Evolutionary conservation across 2,329 filamentous ascomycete genomes (phyloP), one percentile per base, ranked within the genome.

Genomic region (Epichloe elymi): DNA sequence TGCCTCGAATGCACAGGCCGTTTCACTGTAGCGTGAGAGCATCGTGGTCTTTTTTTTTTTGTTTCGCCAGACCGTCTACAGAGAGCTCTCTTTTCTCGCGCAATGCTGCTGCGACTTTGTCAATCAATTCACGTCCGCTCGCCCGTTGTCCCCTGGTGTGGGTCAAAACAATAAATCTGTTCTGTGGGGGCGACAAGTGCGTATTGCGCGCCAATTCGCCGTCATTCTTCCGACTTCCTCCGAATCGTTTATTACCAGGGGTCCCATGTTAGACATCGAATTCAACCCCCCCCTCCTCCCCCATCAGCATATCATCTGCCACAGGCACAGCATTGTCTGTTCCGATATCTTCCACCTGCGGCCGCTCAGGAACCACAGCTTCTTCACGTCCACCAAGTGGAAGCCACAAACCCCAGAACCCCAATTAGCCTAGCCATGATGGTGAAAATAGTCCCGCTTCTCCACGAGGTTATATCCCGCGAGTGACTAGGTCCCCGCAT

Each of bases 21-120:
- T 42, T 17, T 43, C n/a, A 39, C 30, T 50, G 48, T 50, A 40
- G 48, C 40, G 48, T 45, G 48, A 43, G 40, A 10, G n/a, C 12
- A 6, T 23, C 4, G 15, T 39, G 5, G 6, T 47, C n/a, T n/a
- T n/a, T n/a, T n/a, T n/a, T n/a, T 3, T 15, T 30, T 4, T n/a
- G n/a, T 14, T 38, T 30, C 26, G 8, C 8, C 10, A 30, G 8
- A 11, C 26, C 8, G 10, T 30, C 8, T 10, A 11, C 26, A 30
- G 26, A 30, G 26, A 11, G 26, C 26, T 30, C 26, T 30, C 26
- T 11, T 10, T 30, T 30, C 26, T 30, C 26, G 26, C 26, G 12
- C 37, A 39, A 17, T 41, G 15, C n/a, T 41, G 39, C 19, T 19
- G 19, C 39, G 39, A 12, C 11, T 23, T 19, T 12, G n/a, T 14